Evolutionary conservation across 345 rosid species (phyloP).

Genomic region (Trapa incisa): DNA sequence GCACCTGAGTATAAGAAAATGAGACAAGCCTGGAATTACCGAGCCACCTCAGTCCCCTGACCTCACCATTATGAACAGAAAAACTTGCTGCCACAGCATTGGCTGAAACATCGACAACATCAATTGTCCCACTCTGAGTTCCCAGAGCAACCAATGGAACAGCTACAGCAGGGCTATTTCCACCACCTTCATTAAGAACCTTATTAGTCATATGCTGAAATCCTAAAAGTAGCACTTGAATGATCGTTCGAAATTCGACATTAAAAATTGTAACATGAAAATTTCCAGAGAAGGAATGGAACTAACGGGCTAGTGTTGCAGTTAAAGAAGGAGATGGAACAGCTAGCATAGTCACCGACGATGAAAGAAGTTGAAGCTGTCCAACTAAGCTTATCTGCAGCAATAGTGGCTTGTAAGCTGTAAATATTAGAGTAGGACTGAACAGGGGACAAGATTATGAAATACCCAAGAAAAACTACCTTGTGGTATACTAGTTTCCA

Average conservation of each 20-base stretch:
- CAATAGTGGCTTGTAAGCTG: slow-evolving; percentile 12
- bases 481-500: not conserved
- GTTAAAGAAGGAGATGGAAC: slow-evolving; percentile 90
- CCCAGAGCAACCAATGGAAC: slow-evolving; percentile 98
- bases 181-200: slow-evolving; percentile 52
- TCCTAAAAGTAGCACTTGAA: not conserved
- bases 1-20: slow-evolving; percentile 72
- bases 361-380: slow-evolving; percentile 94
- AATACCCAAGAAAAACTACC: not conserved
- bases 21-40: slow-evolving; percentile 97
- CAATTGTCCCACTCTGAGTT: slow-evolving; percentile 81
- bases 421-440: not conserved
- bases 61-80: slow-evolving; percentile 60
- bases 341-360: slow-evolving; percentile 81
- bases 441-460: not conserved
- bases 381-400: slow-evolving; percentile 72
- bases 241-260: not conserved
- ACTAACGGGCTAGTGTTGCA: slow-evolving; percentile 91
- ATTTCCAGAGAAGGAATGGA: slow-evolving; percentile 14
- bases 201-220: not conserved
- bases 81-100: slow-evolving; percentile 82
- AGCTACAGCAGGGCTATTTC: slow-evolving; percentile 78
- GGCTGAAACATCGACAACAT: slow-evolving; percentile 85
- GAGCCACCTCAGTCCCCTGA: slow-evolving; percentile 93
- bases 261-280: slow-evolving; percentile 3